Base-by-base conservation (phyloP, 768 basidiomycete genomes). In the Cystobasidium onofrii region DNA sequence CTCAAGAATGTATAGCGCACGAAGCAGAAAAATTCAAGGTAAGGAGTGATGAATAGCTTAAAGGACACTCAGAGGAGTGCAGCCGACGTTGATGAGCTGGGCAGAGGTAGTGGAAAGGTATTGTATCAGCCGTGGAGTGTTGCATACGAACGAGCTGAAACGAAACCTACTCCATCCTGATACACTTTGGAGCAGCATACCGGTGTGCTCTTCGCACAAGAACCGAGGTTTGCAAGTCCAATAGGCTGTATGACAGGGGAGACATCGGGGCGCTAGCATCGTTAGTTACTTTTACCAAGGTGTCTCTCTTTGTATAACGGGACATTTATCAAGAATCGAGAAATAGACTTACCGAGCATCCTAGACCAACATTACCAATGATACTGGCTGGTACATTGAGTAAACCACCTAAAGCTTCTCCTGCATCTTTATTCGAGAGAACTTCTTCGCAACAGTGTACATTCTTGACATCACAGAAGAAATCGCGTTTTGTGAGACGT, bases 101-200 rank as follows among this genome's bases (percentile, higher is more conserved):
- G 13, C 18, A 55, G 39, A 20, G 54, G 18, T 6, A 23, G 10
- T 7, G 31, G 3, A 34, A 20, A 63, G 9, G 33, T 34, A 63
- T 3, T n/a, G 27, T 20, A 7, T 63, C 61, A 63, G 61, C 61
- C 10, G 20, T 3, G n/a, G 61, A 63, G 20, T 63, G 20, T 27
- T 3, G 25, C 9, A 64, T 10, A 6, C 29, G 57, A 15, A 52
- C 33, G 65, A n/a, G 31, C 69, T 36, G 15, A 71, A 54, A 23
- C 54, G n/a, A n/a, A n/a, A n/a, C n/a, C n/a, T n/a, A n/a, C n/a
- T n/a, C n/a, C 69, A n/a, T 71, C 69, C 34, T 71, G 69, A 36
- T 71, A 71, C 25, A 71, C 69, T 27, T 71, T 7, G 29, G 54
- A 57, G 69, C 69, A 71, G 69, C 69, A 71, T n/a, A 71, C 69